A percentile compares a stretch with the other conserved stretches of the same genome.
Evolutionary conservation across 1,139 yeast species (phyloP).

Genomic region (Candida neerlandica): DNA sequence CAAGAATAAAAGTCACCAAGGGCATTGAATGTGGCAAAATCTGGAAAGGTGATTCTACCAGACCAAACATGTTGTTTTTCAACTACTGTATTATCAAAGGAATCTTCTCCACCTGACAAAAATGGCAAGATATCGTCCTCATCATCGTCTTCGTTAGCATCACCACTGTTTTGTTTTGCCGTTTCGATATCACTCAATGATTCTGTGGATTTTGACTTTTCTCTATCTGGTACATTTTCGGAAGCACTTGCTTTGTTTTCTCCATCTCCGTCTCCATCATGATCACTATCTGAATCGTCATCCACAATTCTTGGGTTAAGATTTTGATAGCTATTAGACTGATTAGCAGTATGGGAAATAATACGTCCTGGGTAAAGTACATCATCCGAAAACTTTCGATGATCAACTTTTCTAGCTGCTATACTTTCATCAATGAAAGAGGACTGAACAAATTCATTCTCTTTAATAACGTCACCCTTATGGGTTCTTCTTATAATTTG

Average conservation of each 20-base stretch:
- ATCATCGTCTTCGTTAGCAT: not conserved
- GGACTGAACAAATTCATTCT: constrained; percentile 36
- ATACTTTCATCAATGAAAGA: constrained; percentile 35
- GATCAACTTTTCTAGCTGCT: constrained; percentile 46
- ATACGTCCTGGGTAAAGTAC: constrained; percentile 11
- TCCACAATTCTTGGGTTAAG: constrained; percentile 17
- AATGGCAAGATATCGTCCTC: constrained; percentile 2
- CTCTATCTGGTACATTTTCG: not conserved
- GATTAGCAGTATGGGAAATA: constrained; percentile 12
- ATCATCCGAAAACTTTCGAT: constrained; percentile 35
- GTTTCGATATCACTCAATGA: constrained; percentile 18
- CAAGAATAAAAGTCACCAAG: constrained; percentile 46
- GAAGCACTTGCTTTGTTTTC: constrained; percentile 15
- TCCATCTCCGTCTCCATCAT: constrained; percentile 21
- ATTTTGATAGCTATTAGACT: constrained; percentile 17
- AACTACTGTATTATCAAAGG: not conserved
- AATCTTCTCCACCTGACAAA: constrained; percentile 6
- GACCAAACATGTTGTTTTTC: constrained; percentile 44
- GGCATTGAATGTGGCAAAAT: constrained; percentile 52
- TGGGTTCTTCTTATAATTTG: constrained; percentile 72
- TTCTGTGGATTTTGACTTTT: constrained; percentile 11
- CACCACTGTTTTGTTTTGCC: not conserved
- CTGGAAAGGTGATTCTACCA: constrained; percentile 59
- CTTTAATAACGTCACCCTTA: constrained; percentile 84
- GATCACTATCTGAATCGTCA: constrained; percentile 22